Percentiles rank a stretch among this genome's conserved stretches.
Evolutionary conservation across 192 early-diverging fungal genomes (phyloP).

Genomic region (Gigaspora rosea): DNA sequence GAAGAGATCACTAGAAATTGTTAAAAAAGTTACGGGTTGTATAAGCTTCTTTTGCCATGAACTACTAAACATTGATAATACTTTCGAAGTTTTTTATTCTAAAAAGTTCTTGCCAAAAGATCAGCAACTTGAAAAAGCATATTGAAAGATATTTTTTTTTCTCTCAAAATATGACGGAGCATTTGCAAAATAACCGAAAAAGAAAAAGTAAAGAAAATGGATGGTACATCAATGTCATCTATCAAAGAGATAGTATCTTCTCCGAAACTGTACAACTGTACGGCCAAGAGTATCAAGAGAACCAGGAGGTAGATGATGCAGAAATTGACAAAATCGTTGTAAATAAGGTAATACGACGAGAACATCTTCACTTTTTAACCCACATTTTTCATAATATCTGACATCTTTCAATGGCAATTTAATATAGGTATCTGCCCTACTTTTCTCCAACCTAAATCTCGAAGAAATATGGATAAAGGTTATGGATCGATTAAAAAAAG

Average conservation of each 20-base stretch:
- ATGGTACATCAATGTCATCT: too few species aligned
- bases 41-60: background rate
- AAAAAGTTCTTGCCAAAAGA: background rate
- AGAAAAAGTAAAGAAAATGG: too few species aligned
- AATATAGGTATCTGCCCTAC: slow-evolving; percentile 8
- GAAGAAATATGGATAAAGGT: slow-evolving; percentile 19
- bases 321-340: slow-evolving; percentile 17
- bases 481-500: slow-evolving; percentile 18
- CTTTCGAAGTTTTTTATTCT: background rate
- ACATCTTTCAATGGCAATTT: background rate
- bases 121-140: background rate
- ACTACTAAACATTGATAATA: background rate
- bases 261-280: too few species aligned
- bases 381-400: slow-evolving; percentile 14
- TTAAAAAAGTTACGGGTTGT: background rate
- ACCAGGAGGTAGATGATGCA: slow-evolving; percentile 11
- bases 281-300: too few species aligned
- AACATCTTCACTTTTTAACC: slow-evolving; percentile 1
- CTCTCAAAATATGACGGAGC: background rate
- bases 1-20: background rate
- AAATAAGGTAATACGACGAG: slow-evolving; percentile 14
- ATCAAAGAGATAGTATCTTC: too few species aligned
- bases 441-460: slow-evolving; percentile 21
- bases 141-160: background rate
- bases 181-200: background rate